Evolutionary conservation across 345 rosid species (phyloP), one percentile per base, ranked within the genome.

Genomic region (Murraya koenigii): DNA sequence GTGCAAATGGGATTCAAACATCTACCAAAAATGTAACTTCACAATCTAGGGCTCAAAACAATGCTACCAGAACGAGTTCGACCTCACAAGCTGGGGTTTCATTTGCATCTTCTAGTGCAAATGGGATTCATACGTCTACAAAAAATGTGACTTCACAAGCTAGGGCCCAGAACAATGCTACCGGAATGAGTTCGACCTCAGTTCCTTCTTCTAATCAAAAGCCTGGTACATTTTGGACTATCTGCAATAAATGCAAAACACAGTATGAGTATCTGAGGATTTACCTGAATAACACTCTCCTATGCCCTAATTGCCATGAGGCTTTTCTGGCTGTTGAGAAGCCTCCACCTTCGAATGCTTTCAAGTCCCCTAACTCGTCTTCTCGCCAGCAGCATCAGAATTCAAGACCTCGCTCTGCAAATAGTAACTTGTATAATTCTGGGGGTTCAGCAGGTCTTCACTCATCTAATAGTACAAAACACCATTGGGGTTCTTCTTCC

Each of bases 181-280:
- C 71, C 20, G 71, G 58, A 30, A 75, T 66, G 17, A 83, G 69
- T 22, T 60, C 85, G 4, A 32, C 85, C 72, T 49, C 78, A 7
- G 81, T 20, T 75, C 74, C 75, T 44, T 19, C 86, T 77, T 47
- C 90, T 11, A 32, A 23, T 77, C 83, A 61, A 72, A 87, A 85
- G 69, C 80, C 86, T 64, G 83, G 77, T 30, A 96, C 99, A 36
- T 94, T 96, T 75, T 94, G 99, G 99, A 96, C 99, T 61, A 80
- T 85, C 52, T 96, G 99, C 80, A 84, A 80, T 65, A 77, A 75
- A 44, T 96, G 99, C 89, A 87, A 77, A 84, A 91, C 93, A 6
- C 98, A 90, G 47, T 96, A 86, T 73, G 98, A 94, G 71, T 94
- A 90, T 82, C 86, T 87, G 80, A 89, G 93, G 84, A 30, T 89